Base-by-base conservation (phyloP, 306 rosid species). In the Cucumis cinereus region DNA sequence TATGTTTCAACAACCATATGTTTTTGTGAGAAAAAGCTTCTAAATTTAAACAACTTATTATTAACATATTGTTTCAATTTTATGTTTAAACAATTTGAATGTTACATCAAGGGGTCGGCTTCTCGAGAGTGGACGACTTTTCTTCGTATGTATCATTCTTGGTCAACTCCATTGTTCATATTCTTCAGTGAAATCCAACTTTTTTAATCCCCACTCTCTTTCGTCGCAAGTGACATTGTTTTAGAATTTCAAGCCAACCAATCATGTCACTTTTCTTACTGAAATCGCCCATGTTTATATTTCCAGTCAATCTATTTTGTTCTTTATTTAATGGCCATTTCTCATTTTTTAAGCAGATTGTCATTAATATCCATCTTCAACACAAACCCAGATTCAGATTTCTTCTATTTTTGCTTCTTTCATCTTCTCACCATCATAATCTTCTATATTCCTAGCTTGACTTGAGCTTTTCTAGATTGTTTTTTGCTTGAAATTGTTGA, bases 381-480 rank as follows among this genome's bases (percentile, higher is more conserved):
- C 22, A 17, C 40, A 14, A 45, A 70, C 75, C 75, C 75, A 70
- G 75, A 70, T 47, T 70, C 75, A 70, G 75, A 13, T 70, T 24
- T 70, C 15, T 43, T 45, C 12, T 13, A 13, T 45, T 68, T 23
- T 40, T n/a, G 28, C 10, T 40, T 38, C 41, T 38, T 38, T 6
- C 3, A 43, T 43, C 49, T 40, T 22, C n/a, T n/a, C 36, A 45
- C 3, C 19, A 3, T 24, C 75, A 15, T 23, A 45, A 2, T 66
- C 72, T 38, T 66, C 16, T n/a, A 13, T 0, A 1, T n/a, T 10
- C 52, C 10, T 11, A 10, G 28, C 24, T 23, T 70, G 24, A 47
- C 47, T 49, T 68, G 36, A 43, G 14, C 4, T 22, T 2, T 8
- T 12, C 8, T 67, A 17, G 5, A 16, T 45, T 13, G 52, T 67